Evolutionary conservation across 371 early-diverging fungal species (phyloP).

Genomic region (Mucor circinelloides): DNA sequence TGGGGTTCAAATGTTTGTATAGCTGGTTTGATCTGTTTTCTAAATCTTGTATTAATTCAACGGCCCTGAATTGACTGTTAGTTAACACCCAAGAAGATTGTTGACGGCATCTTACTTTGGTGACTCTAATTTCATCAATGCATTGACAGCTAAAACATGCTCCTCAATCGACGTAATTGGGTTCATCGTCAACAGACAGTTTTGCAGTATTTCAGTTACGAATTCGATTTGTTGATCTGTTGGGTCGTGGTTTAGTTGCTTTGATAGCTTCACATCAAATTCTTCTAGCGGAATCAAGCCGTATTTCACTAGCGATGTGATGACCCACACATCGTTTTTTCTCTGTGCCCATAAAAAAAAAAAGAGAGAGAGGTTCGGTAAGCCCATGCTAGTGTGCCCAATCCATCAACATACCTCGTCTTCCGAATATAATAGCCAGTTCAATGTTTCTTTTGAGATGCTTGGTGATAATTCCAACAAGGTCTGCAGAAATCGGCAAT

Average conservation of each 20-base stretch:
- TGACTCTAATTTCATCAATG: constrained; percentile 57
- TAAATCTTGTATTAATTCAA: constrained; percentile 33
- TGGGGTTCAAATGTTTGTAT: constrained; percentile 17
- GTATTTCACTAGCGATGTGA: constrained; percentile 76
- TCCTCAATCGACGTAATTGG: constrained; percentile 66
- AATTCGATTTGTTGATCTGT: constrained; percentile 67
- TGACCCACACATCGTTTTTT: constrained; percentile 83
- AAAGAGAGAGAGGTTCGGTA: background rate
- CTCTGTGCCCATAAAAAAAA: constrained; percentile 36
- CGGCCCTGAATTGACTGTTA: constrained; percentile 19
- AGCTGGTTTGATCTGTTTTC: constrained; percentile 14
- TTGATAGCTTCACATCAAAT: constrained; percentile 84
- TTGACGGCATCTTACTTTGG: constrained; percentile 43
- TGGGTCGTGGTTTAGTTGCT: constrained; percentile 60
- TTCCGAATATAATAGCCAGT: constrained; percentile 89
- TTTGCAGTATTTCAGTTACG: constrained; percentile 70
- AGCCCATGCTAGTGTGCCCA: background rate
- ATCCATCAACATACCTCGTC: constrained; percentile 67
- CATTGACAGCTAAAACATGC: constrained; percentile 73
- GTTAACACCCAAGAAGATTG: background rate
- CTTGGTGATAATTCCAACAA: constrained; percentile 78
- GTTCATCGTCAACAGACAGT: constrained; percentile 63
- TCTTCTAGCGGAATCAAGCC: constrained; percentile 77
- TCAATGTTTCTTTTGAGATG: constrained; percentile 79
- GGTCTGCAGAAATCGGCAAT: constrained; percentile 77